These are phyloP conservation scores for Alnus rubra DNA, from an alignment of 306 rosid genomes.

Conservation along the genomic window DNA sequence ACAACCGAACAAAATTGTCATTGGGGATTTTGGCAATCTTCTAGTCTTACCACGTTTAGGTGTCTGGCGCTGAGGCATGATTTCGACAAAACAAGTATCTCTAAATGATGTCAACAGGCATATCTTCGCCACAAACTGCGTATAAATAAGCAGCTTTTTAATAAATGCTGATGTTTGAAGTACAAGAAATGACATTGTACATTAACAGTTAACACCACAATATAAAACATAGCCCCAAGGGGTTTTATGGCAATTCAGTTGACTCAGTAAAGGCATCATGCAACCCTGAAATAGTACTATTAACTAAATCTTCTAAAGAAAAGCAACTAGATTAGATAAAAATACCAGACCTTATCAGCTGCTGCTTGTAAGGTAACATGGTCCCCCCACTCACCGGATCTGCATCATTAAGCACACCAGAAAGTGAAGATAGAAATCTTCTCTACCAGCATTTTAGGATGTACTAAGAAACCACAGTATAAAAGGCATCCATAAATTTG, in stretches of 20 bases:
- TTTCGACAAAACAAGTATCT: slow-evolving; percentile 85
- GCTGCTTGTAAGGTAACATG: slow-evolving; percentile 97
- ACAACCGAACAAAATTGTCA: neutral
- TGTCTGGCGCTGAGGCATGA: slow-evolving; percentile 57
- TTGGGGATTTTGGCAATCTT: neutral
- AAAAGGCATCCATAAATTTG: slow-evolving; percentile 11
- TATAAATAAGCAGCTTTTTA: slow-evolving; percentile 29
- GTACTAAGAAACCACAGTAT: slow-evolving; percentile 15
- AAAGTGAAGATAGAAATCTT: slow-evolving; percentile 25
- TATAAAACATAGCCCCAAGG: neutral
- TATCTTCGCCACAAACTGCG: slow-evolving; percentile 84
- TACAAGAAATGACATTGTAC: slow-evolving; percentile 13
- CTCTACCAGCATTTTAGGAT: slow-evolving; percentile 8
- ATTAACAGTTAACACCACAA: neutral
- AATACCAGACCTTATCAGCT: slow-evolving; percentile 65
- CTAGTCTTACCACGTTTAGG: slow-evolving; percentile 63
- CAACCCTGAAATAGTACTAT: slow-evolving; percentile 13
- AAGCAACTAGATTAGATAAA: neutral
- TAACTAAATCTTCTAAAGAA: slow-evolving; percentile 7
- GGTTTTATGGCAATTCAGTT: neutral
- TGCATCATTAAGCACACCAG: slow-evolving; percentile 37
- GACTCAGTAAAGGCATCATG: neutral
- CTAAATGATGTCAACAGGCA: slow-evolving; percentile 87
- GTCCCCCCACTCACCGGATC: slow-evolving; percentile 99
- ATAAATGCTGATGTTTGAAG: neutral